These are phyloP conservation scores for Mortierella sp. DNA, from an alignment of 371 early-diverging fungal genomes.

Conservation along the genomic window DNA sequence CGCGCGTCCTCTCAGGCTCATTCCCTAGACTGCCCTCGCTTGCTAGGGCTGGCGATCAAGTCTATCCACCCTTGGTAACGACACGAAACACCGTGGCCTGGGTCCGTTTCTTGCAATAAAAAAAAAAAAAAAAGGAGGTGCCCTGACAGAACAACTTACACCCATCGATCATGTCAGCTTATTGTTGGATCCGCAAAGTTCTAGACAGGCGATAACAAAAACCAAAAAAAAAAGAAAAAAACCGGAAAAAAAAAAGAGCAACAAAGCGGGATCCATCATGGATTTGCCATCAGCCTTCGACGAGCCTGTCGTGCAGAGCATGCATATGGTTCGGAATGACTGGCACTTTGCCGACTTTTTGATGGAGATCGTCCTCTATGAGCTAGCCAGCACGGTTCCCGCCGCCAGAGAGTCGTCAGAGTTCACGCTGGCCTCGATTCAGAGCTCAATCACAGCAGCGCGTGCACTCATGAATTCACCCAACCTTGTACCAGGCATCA, in stretches of 20 bases:
- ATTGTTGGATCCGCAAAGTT: too few species aligned
- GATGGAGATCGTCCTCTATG: slow-evolving; percentile 41
- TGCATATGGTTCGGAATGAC: slow-evolving; percentile 22
- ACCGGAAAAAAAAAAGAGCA: background rate
- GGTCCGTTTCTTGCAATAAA: too few species aligned
- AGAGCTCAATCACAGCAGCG: slow-evolving; percentile 3
- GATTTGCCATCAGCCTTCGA: background rate
- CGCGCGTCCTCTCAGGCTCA: too few species aligned
- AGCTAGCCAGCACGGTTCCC: slow-evolving; percentile 18
- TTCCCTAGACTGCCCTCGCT: too few species aligned
- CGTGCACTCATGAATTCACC: slow-evolving; percentile 3
- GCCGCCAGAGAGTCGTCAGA: slow-evolving; percentile 2
- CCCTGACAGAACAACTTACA: too few species aligned
- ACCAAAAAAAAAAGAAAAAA: too few species aligned
- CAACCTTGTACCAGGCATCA: background rate
- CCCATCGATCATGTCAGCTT: too few species aligned
- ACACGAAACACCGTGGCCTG: too few species aligned
- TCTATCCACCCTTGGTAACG: too few species aligned
- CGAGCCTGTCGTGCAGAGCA: slow-evolving; percentile 4
- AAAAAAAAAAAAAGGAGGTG: too few species aligned
- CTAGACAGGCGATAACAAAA: too few species aligned
- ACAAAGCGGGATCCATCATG: background rate
- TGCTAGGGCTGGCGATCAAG: too few species aligned
- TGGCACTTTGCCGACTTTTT: slow-evolving; percentile 35
- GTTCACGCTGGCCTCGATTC: slow-evolving; percentile 7